phyloP scores from a whole-genome alignment of 306 rosid species.

The Gastrolobium bilobum region DNA sequence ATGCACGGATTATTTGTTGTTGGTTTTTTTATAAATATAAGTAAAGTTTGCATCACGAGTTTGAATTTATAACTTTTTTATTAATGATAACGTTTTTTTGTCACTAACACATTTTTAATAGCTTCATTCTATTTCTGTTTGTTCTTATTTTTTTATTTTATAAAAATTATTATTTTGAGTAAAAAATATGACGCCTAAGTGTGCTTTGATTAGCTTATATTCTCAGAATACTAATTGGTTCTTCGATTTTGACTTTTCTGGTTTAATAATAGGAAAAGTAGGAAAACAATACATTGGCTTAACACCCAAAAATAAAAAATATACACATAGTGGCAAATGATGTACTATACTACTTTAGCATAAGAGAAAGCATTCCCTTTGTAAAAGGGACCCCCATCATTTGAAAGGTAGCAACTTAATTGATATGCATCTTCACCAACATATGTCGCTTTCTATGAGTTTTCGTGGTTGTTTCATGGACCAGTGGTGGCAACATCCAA shows the following conservation, averaged over 20 bases:
- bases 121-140: not conserved
- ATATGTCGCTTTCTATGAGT: conserved; percentile 59
- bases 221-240: conserved; percentile 13
- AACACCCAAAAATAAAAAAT: not conserved
- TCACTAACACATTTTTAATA: not conserved
- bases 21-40: no score
- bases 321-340: conserved; percentile 31
- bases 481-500: conserved; percentile 39
- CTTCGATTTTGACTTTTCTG: conserved; percentile 2
- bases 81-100: not conserved
- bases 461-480: conserved; percentile 62
- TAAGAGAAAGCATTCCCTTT: conserved; percentile 42
- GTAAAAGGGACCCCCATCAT: conserved; percentile 25
- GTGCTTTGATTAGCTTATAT: conserved; percentile 27
- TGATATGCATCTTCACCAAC: conserved; percentile 41
- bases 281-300: not conserved
- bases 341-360: conserved; percentile 44
- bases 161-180: not conserved
- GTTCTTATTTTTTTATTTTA: not conserved
- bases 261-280: not conserved
- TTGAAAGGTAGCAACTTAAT: conserved; percentile 38
- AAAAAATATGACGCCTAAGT: not conserved
- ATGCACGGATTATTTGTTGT: no score
- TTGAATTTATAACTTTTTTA: not conserved
- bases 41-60: not conserved